Conservation (phyloP, 371 early-diverging fungal species). For the Batrachochytrium dendrobatidis region DNA sequence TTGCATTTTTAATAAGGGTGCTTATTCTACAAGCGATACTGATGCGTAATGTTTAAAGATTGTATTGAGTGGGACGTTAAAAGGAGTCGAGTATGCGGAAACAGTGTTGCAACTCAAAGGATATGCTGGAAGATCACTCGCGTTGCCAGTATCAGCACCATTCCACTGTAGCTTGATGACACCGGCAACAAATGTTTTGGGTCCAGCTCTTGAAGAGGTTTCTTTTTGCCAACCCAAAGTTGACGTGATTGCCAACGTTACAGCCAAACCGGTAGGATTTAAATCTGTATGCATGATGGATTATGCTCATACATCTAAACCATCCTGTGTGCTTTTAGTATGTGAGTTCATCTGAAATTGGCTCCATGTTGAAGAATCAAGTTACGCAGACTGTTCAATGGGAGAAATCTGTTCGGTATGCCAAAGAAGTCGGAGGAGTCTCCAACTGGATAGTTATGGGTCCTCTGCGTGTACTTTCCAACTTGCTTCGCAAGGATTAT, state of each 20-base stretch:
- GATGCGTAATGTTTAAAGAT: constrained; percentile 50
- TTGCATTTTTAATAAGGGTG: background rate
- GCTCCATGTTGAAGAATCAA: constrained; percentile 63
- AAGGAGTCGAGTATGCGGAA: constrained; percentile 81
- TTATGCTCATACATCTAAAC: background rate
- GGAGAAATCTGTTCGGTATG: constrained; percentile 74
- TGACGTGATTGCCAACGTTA: constrained; percentile 86
- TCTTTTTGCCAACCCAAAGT: constrained; percentile 58
- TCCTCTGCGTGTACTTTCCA: constrained; percentile 81
- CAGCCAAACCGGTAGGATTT: constrained; percentile 77
- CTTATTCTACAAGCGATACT: background rate
- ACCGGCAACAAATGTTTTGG: constrained; percentile 73
- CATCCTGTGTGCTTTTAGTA: background rate
- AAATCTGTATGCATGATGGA: too few species aligned
- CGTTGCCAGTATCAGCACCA: constrained; percentile 91
- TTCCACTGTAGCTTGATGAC: constrained; percentile 89
- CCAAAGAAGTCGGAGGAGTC: constrained; percentile 62
- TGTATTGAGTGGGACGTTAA: constrained; percentile 82
- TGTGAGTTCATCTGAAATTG: constrained; percentile 44
- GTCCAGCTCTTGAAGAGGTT: constrained; percentile 55
- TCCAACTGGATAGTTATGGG: constrained; percentile 80
- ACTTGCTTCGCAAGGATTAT: constrained; percentile 80
- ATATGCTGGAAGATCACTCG: constrained; percentile 78
- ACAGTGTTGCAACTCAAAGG: constrained; percentile 64
- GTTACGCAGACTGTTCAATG: constrained; percentile 83